A percentile compares a stretch with the other conserved stretches of the same genome.
phyloP scores from a whole-genome alignment of 164 flowering plant genomes.

The Paratinospora sagittata region DNA sequence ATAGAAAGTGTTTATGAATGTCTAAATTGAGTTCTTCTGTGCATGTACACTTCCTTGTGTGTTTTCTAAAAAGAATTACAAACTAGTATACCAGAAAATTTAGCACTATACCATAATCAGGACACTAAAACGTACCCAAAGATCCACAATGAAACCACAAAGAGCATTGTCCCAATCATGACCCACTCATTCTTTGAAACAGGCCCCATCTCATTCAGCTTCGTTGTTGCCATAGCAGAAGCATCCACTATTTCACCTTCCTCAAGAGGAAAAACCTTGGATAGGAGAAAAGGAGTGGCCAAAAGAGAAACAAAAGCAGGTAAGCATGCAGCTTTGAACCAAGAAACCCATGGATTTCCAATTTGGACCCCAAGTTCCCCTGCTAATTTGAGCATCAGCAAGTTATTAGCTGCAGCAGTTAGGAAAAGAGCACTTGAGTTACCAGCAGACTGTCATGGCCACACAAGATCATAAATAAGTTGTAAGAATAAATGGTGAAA shows the following conservation, averaged over 20 bases:
- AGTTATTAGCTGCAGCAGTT: slow-evolving; percentile 95
- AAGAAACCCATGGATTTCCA: slow-evolving; percentile 78
- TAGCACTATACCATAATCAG: no score
- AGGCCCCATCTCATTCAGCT: slow-evolving; percentile 75
- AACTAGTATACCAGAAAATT: no score
- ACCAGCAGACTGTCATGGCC: slow-evolving; percentile 63
- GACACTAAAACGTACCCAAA: no score
- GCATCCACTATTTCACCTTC: slow-evolving; percentile 79
- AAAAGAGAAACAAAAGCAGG: slow-evolving; percentile 71
- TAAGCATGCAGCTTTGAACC: slow-evolving; percentile 83
- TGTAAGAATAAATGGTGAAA: neutral
- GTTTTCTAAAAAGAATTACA: no score
- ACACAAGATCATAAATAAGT: slow-evolving; percentile 26
- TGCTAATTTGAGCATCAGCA: slow-evolving; percentile 78
- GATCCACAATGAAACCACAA: slow-evolving; percentile 83
- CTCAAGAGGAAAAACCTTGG: slow-evolving; percentile 84
- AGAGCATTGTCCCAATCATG: slow-evolving; percentile 82
- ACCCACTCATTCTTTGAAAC: slow-evolving; percentile 73
- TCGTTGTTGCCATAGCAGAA: slow-evolving; percentile 69
- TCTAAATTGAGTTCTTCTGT: no score
- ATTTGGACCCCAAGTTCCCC: slow-evolving; percentile 82
- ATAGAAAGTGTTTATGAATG: no score
- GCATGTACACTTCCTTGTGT: no score
- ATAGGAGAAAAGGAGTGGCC: slow-evolving; percentile 59
- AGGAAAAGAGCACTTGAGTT: slow-evolving; percentile 95